Evolutionary conservation across 768 basidiomycete species (phyloP).

Genomic region (Lactarius sanguifluus): DNA sequence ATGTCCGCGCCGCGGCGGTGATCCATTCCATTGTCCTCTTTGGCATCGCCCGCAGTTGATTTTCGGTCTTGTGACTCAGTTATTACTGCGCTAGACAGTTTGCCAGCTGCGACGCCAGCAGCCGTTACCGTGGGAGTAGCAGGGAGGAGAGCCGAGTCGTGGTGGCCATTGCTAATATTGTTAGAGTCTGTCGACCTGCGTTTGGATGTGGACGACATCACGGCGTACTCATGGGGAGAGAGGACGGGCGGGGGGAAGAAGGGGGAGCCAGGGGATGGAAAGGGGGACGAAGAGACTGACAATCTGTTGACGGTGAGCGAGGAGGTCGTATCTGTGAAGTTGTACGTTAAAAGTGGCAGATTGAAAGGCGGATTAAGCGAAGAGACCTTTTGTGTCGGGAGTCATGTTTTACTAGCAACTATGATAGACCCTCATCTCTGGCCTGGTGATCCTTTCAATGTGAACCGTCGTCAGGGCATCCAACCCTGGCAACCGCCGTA

Average conservation of each 20-base stretch:
- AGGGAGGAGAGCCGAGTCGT: conserved; percentile 16
- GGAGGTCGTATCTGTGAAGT: conserved; percentile 15
- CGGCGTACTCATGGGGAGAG: conserved; percentile 66
- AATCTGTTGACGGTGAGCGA: conserved; percentile 37
- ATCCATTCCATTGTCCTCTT: background rate
- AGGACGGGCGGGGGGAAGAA: conserved; percentile 70
- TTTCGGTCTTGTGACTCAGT: background rate
- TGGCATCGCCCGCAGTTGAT: background rate
- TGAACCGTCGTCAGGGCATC: conserved; percentile 18
- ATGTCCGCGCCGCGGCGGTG: background rate
- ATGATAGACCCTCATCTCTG: too few species aligned
- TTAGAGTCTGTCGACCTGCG: conserved; percentile 23
- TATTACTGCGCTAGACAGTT: background rate
- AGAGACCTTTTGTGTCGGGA: conserved; percentile 29
- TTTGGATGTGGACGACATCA: conserved; percentile 42
- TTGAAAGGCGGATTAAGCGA: background rate
- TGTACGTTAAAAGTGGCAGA: conserved; percentile 5
- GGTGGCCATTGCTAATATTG: conserved; percentile 16
- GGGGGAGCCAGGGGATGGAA: conserved; percentile 65
- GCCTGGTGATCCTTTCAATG: background rate
- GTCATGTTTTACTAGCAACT: conserved; percentile 2
- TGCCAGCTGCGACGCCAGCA: background rate
- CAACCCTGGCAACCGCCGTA: conserved; percentile 10
- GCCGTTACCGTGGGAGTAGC: conserved; percentile 2
- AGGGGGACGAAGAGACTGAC: conserved; percentile 44